Base-by-base conservation (phyloP, 352 stramenopile genomes). In the Phytopythium montanum region DNA sequence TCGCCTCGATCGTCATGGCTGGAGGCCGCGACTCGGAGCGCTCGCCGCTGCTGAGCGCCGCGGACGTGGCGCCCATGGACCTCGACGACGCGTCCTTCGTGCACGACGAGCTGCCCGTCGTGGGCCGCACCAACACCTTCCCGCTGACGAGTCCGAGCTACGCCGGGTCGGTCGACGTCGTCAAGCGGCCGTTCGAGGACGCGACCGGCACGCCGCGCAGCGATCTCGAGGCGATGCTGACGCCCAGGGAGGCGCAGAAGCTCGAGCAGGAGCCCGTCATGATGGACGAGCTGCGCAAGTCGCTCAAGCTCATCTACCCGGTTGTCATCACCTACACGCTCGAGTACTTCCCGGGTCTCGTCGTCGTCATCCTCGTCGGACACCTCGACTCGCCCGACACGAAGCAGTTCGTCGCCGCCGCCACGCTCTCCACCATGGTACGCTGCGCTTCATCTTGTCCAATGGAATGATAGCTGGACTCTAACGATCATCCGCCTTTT, bases 361-460 rank as follows among this genome's bases (percentile, higher is more conserved):
- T 87, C 23, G 76, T 78, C 29, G 75, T 77, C 61, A 70, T 92
- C 5, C 57, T 94, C 2, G 67, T 91, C 41, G 74, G 73, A 2
- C 73, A 92, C 52, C 65, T 87, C 12, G 76, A 89, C 42, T 87
- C 85, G 19, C 59, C 63, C 23, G 64, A 85, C 45, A 84, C 73
- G 21, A 82, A 84, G 56, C 61, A 79, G 31, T 85, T 71, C 46
- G 76, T 89, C n/a, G 79, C 79, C 46, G 79, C 76, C 16, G 70
- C 76, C 16, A 85, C 79, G 28, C 65, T 89, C 25, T 87, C 76
- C 36, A 85, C 72, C 44, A 86, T 85, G 74, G 61, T 66, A 38
- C 25, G 36, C 16, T 12, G 38, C 38, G 16, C 21, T 45, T 6
- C 2, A 6, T 10, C 13, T 21, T 23, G 18, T 14, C 31, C 14